A percentile compares a stretch with the other conserved stretches of the same genome.
Conservation (phyloP, 108 stramenopile genomes). For the Cylindrotheca fusiformis region DNA sequence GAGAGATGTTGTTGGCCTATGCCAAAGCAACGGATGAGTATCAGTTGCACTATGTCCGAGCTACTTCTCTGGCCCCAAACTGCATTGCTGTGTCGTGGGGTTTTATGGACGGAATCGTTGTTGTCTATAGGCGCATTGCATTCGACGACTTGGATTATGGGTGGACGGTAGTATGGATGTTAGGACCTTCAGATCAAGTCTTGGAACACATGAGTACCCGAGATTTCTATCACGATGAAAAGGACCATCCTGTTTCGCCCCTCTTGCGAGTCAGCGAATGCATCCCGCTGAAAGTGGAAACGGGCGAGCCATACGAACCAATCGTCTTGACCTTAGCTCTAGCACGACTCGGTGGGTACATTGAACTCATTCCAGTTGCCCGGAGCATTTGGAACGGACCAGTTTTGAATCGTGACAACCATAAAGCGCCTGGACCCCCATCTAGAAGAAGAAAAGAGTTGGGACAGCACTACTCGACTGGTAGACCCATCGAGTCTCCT, state of each 20-base stretch:
- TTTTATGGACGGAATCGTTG: slow-evolving; percentile 55
- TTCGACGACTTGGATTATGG: slow-evolving; percentile 10
- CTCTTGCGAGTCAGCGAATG: slow-evolving; percentile 19
- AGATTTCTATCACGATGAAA: slow-evolving; percentile 30
- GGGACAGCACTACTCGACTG: slow-evolving; percentile 25
- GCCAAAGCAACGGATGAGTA: slow-evolving; percentile 9
- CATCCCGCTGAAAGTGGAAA: slow-evolving; percentile 13
- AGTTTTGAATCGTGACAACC: slow-evolving; percentile 22
- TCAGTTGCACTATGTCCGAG: slow-evolving; percentile 52
- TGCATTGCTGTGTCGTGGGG: slow-evolving; percentile 83
- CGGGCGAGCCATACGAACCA: slow-evolving; percentile 17
- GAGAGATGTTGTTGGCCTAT: slow-evolving; percentile 24
- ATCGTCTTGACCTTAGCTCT: slow-evolving; percentile 43
- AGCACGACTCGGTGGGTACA: slow-evolving; percentile 70
- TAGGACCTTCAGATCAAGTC: slow-evolving; percentile 24
- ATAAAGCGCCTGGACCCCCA: slow-evolving; percentile 5
- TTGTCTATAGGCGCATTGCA: slow-evolving; percentile 56
- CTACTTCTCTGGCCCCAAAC: slow-evolving; percentile 51
- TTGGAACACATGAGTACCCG: slow-evolving; percentile 20
- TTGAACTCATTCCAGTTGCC: slow-evolving; percentile 74
- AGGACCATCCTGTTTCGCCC: slow-evolving; percentile 23
- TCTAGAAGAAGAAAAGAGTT: slow-evolving; percentile 2
- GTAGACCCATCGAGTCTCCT: slow-evolving; percentile 17
- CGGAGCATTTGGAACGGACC: slow-evolving; percentile 56
- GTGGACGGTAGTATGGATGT: slow-evolving; percentile 36